A percentile compares a stretch with the other conserved stretches of the same genome.
These are phyloP conservation scores for Urochloa ruziziensis DNA, from an alignment of 176 grass and related monocot species.

Conservation along the genomic window DNA sequence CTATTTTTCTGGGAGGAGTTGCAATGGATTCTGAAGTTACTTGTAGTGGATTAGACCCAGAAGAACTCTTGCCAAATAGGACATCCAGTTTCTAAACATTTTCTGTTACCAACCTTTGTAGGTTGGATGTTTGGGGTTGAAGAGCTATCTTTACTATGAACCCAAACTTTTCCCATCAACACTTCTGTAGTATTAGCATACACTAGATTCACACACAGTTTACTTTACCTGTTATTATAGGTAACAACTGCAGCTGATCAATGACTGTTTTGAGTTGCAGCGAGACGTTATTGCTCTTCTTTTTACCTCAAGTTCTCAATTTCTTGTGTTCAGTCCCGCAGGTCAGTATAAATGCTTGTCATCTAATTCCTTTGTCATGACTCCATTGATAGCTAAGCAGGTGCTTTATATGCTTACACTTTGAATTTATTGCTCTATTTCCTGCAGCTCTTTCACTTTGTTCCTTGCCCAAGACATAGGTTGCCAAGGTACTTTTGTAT, in stretches of 20 bases:
- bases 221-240: conserved; percentile 3
- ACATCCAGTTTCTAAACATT: neutral
- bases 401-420: conserved; percentile 13
- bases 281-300: conserved; percentile 94
- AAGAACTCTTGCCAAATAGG: neutral
- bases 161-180: neutral
- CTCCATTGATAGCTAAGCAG: neutral
- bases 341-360: conserved; percentile 46
- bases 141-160: neutral
- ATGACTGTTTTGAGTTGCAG: conserved; percentile 57
- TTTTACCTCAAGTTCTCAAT: conserved; percentile 98
- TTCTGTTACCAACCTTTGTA: neutral
- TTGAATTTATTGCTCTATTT: conserved; percentile 10
- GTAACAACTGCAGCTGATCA: conserved; percentile 20
- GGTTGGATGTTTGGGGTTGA: neutral
- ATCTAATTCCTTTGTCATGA: neutral
- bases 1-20: neutral
- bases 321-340: conserved; percentile 94
- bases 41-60: neutral
- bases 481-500: conserved; percentile 70
- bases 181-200: conserved; percentile 11
- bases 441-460: conserved; percentile 82
- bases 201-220: neutral
- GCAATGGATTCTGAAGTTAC: neutral
- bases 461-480: conserved; percentile 95